phyloP scores from a whole-genome alignment of 2,329 filamentous ascomycete genomes.

The Fusarium citri region DNA sequence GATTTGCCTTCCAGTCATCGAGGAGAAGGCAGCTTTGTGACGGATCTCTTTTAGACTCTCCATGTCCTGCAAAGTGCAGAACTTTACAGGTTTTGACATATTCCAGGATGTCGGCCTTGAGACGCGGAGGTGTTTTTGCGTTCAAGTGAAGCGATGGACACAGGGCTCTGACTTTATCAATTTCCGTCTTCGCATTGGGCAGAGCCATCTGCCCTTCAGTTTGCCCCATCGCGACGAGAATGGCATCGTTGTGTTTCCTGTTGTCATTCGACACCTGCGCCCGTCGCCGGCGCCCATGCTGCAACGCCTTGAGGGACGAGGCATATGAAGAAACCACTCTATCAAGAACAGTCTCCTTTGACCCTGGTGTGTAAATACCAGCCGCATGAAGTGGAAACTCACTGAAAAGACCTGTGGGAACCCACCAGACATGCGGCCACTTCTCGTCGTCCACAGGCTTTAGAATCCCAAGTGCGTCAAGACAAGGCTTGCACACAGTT shows the following conservation, averaged over 20 bases:
- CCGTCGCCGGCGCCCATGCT: fast-evolving
- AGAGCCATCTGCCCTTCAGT: fast-evolving
- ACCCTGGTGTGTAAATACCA: fast-evolving
- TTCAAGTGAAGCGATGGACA: not conserved
- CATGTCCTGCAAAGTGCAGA: not conserved
- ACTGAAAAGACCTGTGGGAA: not conserved
- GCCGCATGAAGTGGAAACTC: not conserved
- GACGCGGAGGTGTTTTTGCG: fast-evolving
- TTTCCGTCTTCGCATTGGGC: fast-evolving
- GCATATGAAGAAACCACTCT: not conserved
- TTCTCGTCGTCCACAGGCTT: fast-evolving
- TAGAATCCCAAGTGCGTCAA: not conserved
- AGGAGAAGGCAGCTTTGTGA: fast-evolving
- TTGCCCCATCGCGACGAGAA: not conserved
- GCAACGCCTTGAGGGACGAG: fast-evolving
- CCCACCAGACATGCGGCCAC: not conserved
- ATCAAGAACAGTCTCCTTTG: not conserved
- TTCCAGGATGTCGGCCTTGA: fast-evolving
- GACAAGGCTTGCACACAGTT: fast-evolving
- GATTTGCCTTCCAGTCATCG: not conserved
- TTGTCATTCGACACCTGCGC: fast-evolving
- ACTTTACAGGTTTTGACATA: fast-evolving
- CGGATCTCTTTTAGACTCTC: fast-evolving
- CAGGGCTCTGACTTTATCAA: fast-evolving
- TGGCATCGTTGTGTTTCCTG: fast-evolving